Evolutionary conservation across 139 green algal genomes (phyloP), one percentile per base, ranked within the genome.

Genomic region (Yamagishiella unicocca): DNA sequence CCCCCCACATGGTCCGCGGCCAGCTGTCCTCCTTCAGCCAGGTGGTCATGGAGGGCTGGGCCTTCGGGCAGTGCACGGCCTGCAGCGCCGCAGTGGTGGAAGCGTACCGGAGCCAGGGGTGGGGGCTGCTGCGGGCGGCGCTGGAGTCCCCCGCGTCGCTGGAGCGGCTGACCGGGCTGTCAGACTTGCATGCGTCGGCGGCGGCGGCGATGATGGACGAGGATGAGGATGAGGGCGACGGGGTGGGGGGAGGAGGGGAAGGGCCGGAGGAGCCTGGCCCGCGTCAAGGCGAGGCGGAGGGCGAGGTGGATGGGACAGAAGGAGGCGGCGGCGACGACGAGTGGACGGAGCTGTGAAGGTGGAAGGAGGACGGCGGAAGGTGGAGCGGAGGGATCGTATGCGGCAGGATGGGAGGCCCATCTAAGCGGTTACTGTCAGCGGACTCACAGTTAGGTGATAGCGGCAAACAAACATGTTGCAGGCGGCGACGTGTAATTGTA

Each of bases 21-120:
- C 82, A 91, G 83, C 72, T 95, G 82, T 76, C 87, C 12, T 90
- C 87, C 5, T 94, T 92, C 75, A 77, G 70, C 27, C 64, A 82
- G 72, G 50, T 90, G 71, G 91, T 89, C 33, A 93, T 99, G 80
- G 83, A 88, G 24, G 96, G 96, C 4, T 85, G 86, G 45, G 96
- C 96, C 24, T 99, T 98, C 88, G 74, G 80, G 25, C 91, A 97
- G 87, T 99, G 97, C 87, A 98, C 95, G 2, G 97, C 96, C n/a
- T 99, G 97, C 90, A 98, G 95, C 0, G 25, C 50, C 0, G 82
- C 83, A 19, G 95, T 99, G 31, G 85, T 99, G 83, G 45, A 77
- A 2, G 82, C 74, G 46, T 99, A 96, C 85, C 83, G 81, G 25
- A 42, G 53, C 31, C 25, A 84, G 4, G 92, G 94, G 24, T 91